phyloP scores from a whole-genome alignment of 2,329 filamentous ascomycete species.

The Leptographium radiaticola region DNA sequence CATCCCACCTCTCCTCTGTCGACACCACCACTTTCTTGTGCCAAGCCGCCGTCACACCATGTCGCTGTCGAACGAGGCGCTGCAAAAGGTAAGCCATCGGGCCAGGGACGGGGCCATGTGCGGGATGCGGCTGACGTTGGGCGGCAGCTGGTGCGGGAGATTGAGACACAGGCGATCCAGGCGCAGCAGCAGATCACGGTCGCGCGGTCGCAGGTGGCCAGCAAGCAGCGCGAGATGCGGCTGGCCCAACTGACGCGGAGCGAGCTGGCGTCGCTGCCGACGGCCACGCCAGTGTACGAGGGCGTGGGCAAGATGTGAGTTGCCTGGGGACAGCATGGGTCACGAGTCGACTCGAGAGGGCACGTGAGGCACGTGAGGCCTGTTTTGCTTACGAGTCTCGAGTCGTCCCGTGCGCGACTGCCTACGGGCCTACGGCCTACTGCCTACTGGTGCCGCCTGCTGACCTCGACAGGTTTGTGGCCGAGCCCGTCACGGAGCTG shows the following conservation, averaged over 20 bases:
- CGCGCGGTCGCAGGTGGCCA: slow-evolving; percentile 69
- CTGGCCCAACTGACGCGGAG: slow-evolving; percentile 76
- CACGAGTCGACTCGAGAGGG: too few relatives aligned
- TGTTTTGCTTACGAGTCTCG: not conserved
- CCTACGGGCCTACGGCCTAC: too few relatives aligned
- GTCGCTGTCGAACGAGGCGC: slow-evolving; percentile 87
- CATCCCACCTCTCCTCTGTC: not conserved
- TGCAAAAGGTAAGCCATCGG: slow-evolving; percentile 64
- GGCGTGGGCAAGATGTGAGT: slow-evolving; percentile 92
- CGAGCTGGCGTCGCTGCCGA: slow-evolving; percentile 66
- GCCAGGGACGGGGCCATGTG: not conserved
- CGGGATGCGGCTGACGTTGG: not conserved
- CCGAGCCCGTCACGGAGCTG: slow-evolving; percentile 58
- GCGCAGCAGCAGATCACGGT: slow-evolving; percentile 88
- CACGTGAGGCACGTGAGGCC: too few relatives aligned
- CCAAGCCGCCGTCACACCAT: slow-evolving; percentile 30
- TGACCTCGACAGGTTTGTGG: slow-evolving; percentile 60
- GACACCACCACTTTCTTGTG: not conserved
- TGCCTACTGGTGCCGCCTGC: not conserved
- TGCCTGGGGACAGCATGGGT: too few relatives aligned
- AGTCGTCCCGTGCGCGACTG: not conserved
- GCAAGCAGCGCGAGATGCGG: slow-evolving; percentile 79
- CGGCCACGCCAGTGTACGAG: slow-evolving; percentile 75
- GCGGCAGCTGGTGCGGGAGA: slow-evolving; percentile 73
- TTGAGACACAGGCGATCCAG: slow-evolving; percentile 75